Percentiles rank a stretch among this genome's conserved stretches.
These are phyloP conservation scores for Fomitopsis serialis DNA, from an alignment of 768 basidiomycete species.

Conservation along the genomic window DNA sequence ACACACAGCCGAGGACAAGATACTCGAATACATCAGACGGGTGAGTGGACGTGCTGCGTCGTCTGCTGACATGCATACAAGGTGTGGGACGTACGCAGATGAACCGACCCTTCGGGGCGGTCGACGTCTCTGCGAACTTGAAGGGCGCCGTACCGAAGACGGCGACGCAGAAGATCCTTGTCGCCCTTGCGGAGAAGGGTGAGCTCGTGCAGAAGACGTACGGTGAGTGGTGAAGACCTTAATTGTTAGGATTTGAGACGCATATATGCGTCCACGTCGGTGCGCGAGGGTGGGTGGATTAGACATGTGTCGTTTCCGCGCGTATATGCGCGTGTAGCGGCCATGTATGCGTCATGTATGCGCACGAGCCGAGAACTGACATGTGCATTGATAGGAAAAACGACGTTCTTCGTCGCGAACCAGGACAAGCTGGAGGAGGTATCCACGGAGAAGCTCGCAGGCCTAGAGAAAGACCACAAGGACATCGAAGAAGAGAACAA, in stretches of 20 bases:
- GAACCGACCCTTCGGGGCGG: slow-evolving; percentile 92
- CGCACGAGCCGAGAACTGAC: not conserved
- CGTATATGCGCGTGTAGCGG: no score
- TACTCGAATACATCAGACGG: slow-evolving; percentile 75
- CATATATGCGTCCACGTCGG: not conserved
- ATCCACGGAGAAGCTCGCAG: slow-evolving; percentile 52
- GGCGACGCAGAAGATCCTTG: slow-evolving; percentile 78
- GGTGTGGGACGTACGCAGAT: slow-evolving; percentile 41
- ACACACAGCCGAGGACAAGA: slow-evolving; percentile 59
- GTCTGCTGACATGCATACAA: no score
- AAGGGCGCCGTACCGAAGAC: slow-evolving; percentile 87
- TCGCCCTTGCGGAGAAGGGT: slow-evolving; percentile 80
- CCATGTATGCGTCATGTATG: not conserved
- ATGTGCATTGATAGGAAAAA: slow-evolving; percentile 55
- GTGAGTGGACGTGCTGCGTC: slow-evolving; percentile 27
- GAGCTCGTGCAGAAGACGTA: slow-evolving; percentile 79
- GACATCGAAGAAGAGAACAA: slow-evolving; percentile 57
- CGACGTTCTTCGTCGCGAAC: slow-evolving; percentile 82
- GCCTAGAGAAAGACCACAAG: slow-evolving; percentile 56
- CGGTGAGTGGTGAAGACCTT: slow-evolving; percentile 46
- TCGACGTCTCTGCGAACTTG: slow-evolving; percentile 86
- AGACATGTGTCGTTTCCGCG: no score
- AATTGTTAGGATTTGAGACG: not conserved
- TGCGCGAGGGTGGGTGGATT: no score
- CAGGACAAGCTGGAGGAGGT: slow-evolving; percentile 67